A percentile compares a stretch with the other conserved stretches of the same genome.
Conservation (phyloP, 2,329 filamentous ascomycete genomes). For the Raffaelea albimanens region DNA sequence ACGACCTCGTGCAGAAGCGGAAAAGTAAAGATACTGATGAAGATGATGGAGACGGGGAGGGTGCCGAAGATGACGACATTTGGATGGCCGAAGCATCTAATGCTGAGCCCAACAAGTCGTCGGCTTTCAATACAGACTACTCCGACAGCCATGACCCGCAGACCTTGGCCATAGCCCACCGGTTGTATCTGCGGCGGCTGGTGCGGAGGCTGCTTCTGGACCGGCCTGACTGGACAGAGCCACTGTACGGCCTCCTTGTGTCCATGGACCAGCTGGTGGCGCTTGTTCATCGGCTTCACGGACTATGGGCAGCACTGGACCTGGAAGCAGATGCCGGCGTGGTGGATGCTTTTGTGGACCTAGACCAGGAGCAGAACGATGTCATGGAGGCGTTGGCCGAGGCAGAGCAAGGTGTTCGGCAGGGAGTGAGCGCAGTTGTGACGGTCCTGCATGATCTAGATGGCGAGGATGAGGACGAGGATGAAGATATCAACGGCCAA, state of each 20-base stretch:
- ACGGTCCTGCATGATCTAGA: slow-evolving; percentile 33
- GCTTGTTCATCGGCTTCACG: slow-evolving; percentile 64
- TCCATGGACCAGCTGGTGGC: slow-evolving; percentile 77
- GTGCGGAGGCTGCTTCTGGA: slow-evolving; percentile 58
- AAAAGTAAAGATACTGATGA: background rate
- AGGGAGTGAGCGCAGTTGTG: slow-evolving; percentile 59
- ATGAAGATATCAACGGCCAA: slow-evolving; percentile 18
- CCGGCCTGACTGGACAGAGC: slow-evolving; percentile 50
- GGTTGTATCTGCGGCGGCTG: slow-evolving; percentile 63
- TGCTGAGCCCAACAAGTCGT: slow-evolving; percentile 5
- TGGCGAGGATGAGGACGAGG: slow-evolving; percentile 22
- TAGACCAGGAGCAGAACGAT: slow-evolving; percentile 62
- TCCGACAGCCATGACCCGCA: slow-evolving; percentile 67
- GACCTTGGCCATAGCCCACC: slow-evolving; percentile 70
- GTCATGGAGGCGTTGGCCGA: slow-evolving; percentile 55
- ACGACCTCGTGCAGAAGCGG: background rate
- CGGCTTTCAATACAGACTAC: too few relatives aligned
- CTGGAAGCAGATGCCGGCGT: slow-evolving; percentile 76
- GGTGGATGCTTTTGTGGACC: slow-evolving; percentile 63
- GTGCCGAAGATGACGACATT: slow-evolving; percentile 28
- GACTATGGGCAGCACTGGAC: slow-evolving; percentile 68
- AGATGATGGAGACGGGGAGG: slow-evolving; percentile 19
- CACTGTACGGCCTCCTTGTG: slow-evolving; percentile 57
- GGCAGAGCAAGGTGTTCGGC: slow-evolving; percentile 56
- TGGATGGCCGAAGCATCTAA: slow-evolving; percentile 24